Evolutionary conservation across 2,329 filamentous ascomycete genomes (phyloP).

Genomic region (Davidsoniella eucalypti): DNA sequence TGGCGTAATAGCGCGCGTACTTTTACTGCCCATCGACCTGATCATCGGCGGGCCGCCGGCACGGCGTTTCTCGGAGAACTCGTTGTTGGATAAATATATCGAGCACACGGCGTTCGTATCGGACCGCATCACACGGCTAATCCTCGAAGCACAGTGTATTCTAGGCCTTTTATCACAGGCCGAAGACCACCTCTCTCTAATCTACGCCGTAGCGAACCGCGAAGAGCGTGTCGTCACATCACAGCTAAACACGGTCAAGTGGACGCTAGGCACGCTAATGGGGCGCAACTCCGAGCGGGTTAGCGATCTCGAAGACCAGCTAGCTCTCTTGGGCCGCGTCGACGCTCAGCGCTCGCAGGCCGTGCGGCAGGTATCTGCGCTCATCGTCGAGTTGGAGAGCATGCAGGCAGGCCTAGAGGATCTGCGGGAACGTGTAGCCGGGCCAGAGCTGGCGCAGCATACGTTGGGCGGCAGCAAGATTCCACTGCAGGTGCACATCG

Average conservation of each 20-base stretch:
- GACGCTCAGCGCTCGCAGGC: conserved; percentile 47
- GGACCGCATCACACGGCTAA: conserved; percentile 50
- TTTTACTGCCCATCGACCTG: conserved; percentile 10
- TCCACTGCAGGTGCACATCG: conserved; percentile 57
- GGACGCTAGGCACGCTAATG: conserved; percentile 55
- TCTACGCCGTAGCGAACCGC: conserved; percentile 50
- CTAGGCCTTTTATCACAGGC: conserved; percentile 48
- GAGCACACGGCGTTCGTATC: conserved; percentile 54
- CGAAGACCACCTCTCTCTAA: conserved; percentile 52
- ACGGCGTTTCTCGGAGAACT: conserved; percentile 32
- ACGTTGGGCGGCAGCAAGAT: conserved; percentile 25
- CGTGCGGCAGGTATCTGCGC: conserved; percentile 48
- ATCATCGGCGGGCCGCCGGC: conserved; percentile 4
- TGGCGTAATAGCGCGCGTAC: conserved; percentile 2
- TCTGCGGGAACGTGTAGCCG: conserved; percentile 51
- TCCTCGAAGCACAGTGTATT: conserved; percentile 53
- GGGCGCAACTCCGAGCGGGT: conserved; percentile 49
- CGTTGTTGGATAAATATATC: conserved; percentile 58
- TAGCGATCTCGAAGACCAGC: conserved; percentile 44
- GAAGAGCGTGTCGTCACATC: conserved; percentile 42
- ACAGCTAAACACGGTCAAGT: conserved; percentile 49
- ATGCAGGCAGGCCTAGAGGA: conserved; percentile 58
- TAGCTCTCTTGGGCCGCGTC: conserved; percentile 49
- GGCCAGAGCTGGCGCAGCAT: conserved; percentile 42
- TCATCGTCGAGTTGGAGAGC: conserved; percentile 56